Evolutionary conservation across 2,329 filamentous ascomycete species (phyloP), one percentile per base, ranked within the genome.

Genomic region (Diplodia mutila): DNA sequence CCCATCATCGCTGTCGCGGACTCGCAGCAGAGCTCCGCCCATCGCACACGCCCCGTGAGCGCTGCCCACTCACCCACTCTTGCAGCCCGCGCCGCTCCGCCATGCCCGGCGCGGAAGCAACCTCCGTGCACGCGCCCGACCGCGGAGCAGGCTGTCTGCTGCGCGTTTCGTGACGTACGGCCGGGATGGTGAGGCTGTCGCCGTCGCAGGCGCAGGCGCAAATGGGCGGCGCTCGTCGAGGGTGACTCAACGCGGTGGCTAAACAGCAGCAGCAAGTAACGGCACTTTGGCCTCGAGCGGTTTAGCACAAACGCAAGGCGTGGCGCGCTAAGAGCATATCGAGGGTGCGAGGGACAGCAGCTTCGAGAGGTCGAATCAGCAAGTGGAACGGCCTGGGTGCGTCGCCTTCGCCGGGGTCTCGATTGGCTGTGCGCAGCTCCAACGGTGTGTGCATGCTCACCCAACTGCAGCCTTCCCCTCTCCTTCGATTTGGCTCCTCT

Each of bases 381-480:
- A 32, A 52, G 65, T 55, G 37, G 68, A 69, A 70, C 70, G 70
- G 55, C 53, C 61, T 48, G 63, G 51, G n/a, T n/a, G n/a, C n/a
- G n/a, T n/a, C n/a, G n/a, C n/a, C n/a, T n/a, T 59, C 48, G 32
- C 52, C 53, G 27, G 63, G 66, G 42, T 29, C 11, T 25, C 27
- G 42, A 70, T 71, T 71, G 70, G 71, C 64, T 55, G 53, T 34
- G 54, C 49, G 9, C n/a, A 48, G 67, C 64, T 34, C 66, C 65
- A 61, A 68, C 68, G 59, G 59, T 65, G 65, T 69, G 68, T 66
- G 32, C 32, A 59, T 42, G 49, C 61, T 59, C 57, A 67, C 66
- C 64, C 57, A n/a, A 49, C 57, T 51, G 59, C 59, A 63, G 59
- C 59, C 46, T 49, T 63, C 59, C 59, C 46, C 59, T 63, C 3